Percentiles rank a stretch among this genome's conserved stretches.
phyloP scores from a whole-genome alignment of 2,329 filamentous ascomycete species.

The Lachnellula subtilissima region DNA sequence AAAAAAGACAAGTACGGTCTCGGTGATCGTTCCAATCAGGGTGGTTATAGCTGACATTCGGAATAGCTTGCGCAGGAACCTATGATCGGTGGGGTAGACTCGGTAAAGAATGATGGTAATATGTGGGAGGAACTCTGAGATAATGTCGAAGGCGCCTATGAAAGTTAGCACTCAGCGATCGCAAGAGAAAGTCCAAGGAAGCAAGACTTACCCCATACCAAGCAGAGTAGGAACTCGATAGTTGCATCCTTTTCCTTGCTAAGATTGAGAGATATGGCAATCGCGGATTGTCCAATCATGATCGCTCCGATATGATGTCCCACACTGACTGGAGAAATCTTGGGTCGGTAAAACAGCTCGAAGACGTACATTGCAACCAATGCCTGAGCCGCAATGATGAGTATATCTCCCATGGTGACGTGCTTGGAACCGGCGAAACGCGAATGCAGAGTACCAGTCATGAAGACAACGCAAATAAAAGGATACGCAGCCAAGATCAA shows the following conservation, averaged over 20 bases:
- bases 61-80: slow-evolving; percentile 37
- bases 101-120: slow-evolving; percentile 43
- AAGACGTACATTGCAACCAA: slow-evolving; percentile 44
- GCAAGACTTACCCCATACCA: slow-evolving; percentile 25
- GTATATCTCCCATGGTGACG: slow-evolving; percentile 38
- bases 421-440: slow-evolving; percentile 27
- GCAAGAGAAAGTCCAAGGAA: background rate
- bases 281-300: slow-evolving; percentile 37
- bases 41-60: slow-evolving; percentile 34
- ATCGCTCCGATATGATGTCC: slow-evolving; percentile 36
- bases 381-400: slow-evolving; percentile 37
- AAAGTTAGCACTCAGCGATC: slow-evolving; percentile 11
- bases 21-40: slow-evolving; percentile 35
- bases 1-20: slow-evolving; percentile 41
- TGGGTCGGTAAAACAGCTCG: slow-evolving; percentile 39
- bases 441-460: slow-evolving; percentile 30
- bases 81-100: slow-evolving; percentile 35
- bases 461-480: slow-evolving; percentile 36
- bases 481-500: slow-evolving; percentile 38
- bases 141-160: slow-evolving; percentile 42
- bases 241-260: slow-evolving; percentile 26
- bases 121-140: slow-evolving; percentile 43
- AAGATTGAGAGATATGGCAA: slow-evolving; percentile 34
- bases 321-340: slow-evolving; percentile 38
- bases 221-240: slow-evolving; percentile 29